Conservation (phyloP, 1,284 basidiomycete genomes). For the Cryptococcus sp. region DNA sequence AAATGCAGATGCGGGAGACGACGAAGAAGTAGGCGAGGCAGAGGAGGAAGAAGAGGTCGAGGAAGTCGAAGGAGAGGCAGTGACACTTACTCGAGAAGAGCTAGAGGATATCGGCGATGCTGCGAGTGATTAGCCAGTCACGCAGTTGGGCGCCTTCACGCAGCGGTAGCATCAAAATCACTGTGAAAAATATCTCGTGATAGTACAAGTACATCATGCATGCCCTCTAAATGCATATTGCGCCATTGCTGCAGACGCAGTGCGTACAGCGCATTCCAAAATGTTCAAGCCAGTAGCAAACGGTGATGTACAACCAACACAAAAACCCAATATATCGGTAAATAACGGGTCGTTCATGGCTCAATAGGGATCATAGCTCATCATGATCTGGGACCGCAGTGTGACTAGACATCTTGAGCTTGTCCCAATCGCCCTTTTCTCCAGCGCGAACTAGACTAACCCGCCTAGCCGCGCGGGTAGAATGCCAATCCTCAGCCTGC, state of each 20-base stretch:
- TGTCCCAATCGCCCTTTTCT: conserved; percentile 12
- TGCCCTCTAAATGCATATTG: too few relatives aligned
- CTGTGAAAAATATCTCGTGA: too few relatives aligned
- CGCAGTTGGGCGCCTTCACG: not conserved
- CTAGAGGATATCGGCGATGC: not conserved
- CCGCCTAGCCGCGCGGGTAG: conserved; percentile 75
- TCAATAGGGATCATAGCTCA: too few relatives aligned
- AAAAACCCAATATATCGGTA: too few relatives aligned
- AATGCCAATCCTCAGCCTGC: conserved; percentile 75
- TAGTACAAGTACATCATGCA: too few relatives aligned
- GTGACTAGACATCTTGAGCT: not conserved
- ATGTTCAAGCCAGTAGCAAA: too few relatives aligned
- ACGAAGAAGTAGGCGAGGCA: conserved; percentile 4
- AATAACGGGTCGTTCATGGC: too few relatives aligned
- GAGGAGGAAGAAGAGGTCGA: not conserved
- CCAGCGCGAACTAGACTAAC: conserved; percentile 62
- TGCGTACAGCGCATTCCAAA: too few relatives aligned
- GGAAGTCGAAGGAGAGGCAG: not conserved
- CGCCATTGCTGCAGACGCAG: too few relatives aligned
- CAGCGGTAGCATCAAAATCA: too few relatives aligned
- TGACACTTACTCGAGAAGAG: not conserved
- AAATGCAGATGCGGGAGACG: not conserved
- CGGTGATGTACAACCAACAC: too few relatives aligned
- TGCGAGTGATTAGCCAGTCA: not conserved
- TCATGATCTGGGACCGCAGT: too few relatives aligned